Evolutionary conservation across 495 filamentous ascomycete species (phyloP).

Genomic region (Coniosporium apollinis): DNA sequence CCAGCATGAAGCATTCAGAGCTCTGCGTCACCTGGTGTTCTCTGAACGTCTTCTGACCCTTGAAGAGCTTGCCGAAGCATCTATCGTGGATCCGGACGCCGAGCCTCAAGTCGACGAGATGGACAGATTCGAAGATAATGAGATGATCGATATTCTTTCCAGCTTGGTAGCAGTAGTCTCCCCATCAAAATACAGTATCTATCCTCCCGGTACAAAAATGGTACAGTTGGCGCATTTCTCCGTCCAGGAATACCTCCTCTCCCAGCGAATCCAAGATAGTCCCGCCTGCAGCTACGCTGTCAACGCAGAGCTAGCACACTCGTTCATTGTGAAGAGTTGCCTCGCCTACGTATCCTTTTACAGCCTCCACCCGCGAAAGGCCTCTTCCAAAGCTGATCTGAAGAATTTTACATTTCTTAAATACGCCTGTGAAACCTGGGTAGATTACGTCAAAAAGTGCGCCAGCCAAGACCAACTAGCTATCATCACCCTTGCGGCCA

Average conservation of each 20-base stretch:
- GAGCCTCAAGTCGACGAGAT: conserved; percentile 5
- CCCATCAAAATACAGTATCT: no score
- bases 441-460: neutral
- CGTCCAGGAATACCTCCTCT: neutral
- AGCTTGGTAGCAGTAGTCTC: conserved; percentile 7
- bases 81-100: conserved; percentile 2
- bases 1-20: conserved; percentile 5
- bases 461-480: neutral
- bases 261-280: neutral
- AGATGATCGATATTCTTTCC: conserved; percentile 7
- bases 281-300: neutral
- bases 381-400: neutral
- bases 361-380: neutral
- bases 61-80: conserved; percentile 10
- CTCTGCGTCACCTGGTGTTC: conserved; percentile 12
- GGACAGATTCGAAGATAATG: conserved; percentile 4
- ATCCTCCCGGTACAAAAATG: no score
- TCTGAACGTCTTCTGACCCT: conserved; percentile 10
- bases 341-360: conserved; percentile 1
- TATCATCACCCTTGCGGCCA: neutral
- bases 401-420: neutral
- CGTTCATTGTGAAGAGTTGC: neutral
- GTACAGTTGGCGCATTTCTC: neutral
- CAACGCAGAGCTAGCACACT: neutral
- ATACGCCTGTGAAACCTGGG: neutral